A percentile compares a stretch with the other conserved stretches of the same genome.
Conservation (phyloP, 805 yeast genomes). For the Candida ascalaphidarum region DNA sequence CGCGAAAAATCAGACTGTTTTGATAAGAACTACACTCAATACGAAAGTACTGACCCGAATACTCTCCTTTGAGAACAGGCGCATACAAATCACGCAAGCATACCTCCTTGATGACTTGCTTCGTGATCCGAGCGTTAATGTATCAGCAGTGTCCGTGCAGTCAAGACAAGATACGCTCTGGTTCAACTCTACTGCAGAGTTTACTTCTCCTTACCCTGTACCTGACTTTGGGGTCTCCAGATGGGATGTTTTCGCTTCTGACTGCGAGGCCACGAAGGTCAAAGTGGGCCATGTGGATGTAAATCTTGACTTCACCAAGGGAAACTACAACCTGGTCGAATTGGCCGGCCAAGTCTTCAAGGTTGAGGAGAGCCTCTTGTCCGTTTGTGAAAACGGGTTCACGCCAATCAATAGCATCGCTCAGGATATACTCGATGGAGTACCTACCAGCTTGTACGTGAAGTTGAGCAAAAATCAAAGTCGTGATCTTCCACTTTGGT, state of each 20-base stretch:
- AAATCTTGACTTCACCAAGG: constrained; percentile 14
- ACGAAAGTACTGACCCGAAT: too few relatives aligned
- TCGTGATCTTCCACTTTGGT: too few relatives aligned
- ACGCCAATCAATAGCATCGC: constrained; percentile 13
- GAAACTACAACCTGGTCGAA: constrained; percentile 5
- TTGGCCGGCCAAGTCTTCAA: constrained; percentile 12
- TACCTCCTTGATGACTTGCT: constrained; percentile 1
- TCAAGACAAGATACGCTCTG: constrained; percentile 3
- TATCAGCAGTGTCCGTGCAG: background rate
- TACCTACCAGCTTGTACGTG: background rate
- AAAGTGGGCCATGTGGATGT: constrained; percentile 10
- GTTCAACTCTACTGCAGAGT: constrained; percentile 17
- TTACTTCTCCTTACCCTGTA: too few relatives aligned
- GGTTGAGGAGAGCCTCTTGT: constrained; percentile 10
- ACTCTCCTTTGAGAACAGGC: too few relatives aligned
- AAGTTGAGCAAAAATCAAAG: too few relatives aligned
- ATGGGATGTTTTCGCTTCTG: too few relatives aligned
- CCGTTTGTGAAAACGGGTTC: constrained; percentile 11
- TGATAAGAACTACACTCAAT: too few relatives aligned
- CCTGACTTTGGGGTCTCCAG: too few relatives aligned
- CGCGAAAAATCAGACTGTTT: too few relatives aligned
- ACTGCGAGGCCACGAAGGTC: constrained; percentile 15
- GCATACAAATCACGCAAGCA: too few relatives aligned
- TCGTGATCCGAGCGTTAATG: background rate
- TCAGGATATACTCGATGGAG: constrained; percentile 8